phyloP scores from a whole-genome alignment of 2,329 filamentous ascomycete genomes.

The Sordariomycetes sp. region DNA sequence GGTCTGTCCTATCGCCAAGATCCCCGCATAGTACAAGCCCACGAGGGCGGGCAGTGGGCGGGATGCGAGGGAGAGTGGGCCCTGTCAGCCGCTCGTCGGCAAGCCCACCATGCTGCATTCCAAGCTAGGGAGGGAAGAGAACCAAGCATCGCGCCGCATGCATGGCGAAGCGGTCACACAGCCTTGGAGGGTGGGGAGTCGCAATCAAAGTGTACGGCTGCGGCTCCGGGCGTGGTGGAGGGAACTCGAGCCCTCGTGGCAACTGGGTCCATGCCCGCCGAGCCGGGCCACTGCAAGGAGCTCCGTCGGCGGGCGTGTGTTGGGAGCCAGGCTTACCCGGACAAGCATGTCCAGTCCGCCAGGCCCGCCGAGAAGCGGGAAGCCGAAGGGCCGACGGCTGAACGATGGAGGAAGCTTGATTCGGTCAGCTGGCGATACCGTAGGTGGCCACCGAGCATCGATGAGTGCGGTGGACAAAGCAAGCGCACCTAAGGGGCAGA shows the following conservation, averaged over 20 bases:
- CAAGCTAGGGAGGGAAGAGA: background rate
- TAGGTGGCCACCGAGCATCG: background rate
- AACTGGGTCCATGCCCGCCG: background rate
- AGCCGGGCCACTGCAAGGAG: background rate
- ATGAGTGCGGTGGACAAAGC: background rate
- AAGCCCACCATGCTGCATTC: background rate
- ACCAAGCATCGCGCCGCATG: background rate
- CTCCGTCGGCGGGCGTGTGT: background rate
- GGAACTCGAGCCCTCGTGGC: background rate
- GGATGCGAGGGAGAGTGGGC: background rate
- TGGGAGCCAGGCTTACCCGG: background rate
- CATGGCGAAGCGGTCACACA: background rate
- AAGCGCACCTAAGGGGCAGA: background rate
- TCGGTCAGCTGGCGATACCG: background rate
- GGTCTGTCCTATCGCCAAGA: background rate
- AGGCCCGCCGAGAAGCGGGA: background rate
- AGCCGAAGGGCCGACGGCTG: background rate
- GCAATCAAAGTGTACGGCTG: background rate
- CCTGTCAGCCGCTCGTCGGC: background rate
- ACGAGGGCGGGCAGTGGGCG: background rate
- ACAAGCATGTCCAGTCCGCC: background rate
- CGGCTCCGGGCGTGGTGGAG: background rate
- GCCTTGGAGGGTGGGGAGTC: background rate
- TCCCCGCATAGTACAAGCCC: background rate
- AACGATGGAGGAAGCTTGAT: background rate